Base-by-base conservation (phyloP, 331 rosid species). In the Prunus yedoensis region DNA sequence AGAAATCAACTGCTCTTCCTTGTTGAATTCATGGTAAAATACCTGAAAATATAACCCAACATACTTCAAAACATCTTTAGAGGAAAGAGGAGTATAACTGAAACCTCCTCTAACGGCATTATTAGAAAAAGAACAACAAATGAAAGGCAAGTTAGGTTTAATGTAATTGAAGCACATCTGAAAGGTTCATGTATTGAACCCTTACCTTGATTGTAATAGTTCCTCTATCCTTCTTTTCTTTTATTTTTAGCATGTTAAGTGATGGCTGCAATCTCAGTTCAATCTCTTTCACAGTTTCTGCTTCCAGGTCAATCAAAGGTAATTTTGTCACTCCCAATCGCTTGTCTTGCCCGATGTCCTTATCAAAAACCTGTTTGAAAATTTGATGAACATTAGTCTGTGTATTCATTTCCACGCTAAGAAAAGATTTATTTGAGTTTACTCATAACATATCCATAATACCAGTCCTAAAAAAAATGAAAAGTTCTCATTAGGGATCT, bases 201-300 rank as follows among this genome's bases (percentile, higher is more conserved):
- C 57, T 70, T 84, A 88, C 97, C 96, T 84, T 89, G 51, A 93
- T 11, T 5, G 91, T 85, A 61, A 93, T 76, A 61, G 87, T 89
- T 78, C 98, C 98, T 81, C 98, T 87, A 82, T 93, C 98, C 83
- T 91, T 93, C 91, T 88, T 93, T 68, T 93, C 98, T 81, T 91
- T 93, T 63, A 93, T 88, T 89, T 91, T 93, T 78, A 89, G 83
- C 45, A 85, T 93, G 86, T 89, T 93, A 49, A 89, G 94, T 46
- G 98, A 91, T 65, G 98, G 62, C 54, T 87, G 84, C 76, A 91
- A 82, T 80, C 91, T 86, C 90, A 93, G 75, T 54, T 87, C 89
- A 7, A 83, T 35, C 80, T 89, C 92, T 77, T 89, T 93, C 47
- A 25, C 70, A 59, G 76, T 84, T 79, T 89, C 90, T 68, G 80